Base-by-base conservation (phyloP, 441 rosid species). In the Euphorbia corollata region DNA sequence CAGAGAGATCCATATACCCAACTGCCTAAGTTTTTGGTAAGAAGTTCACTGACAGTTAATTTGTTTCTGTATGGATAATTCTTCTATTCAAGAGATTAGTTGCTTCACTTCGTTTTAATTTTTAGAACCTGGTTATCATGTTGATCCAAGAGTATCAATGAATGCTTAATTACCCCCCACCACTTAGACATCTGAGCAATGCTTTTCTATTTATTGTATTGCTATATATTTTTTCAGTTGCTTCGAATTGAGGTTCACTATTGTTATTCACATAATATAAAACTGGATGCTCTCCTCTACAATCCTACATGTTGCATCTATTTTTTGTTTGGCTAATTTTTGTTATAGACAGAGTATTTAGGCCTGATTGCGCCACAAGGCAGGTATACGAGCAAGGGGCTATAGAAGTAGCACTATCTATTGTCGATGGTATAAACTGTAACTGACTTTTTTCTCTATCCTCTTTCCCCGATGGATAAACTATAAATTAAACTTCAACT, bases 1-100 rank as follows among this genome's bases (percentile, higher is more conserved):
- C 93, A 2, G 98, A 94, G 64, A 80, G 98, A 61, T 90, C 96
- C 73, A 78, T 88, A 85, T 88, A 83, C 76, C 98, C 98, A 2
- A 72, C 90, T 67, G 83, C 86, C 41, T 92, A 90, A 64, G 73
- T 86, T 60, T 94, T 89, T 76, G 98, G 99, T 95, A 80, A 76
- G 83, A 71, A 18, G 38, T 34, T 34, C 38, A 34, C 2, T 8
- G 41, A 13, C 61, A n/a, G 67, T 65, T 19, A 54, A 27, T 30
- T 54, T 43, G 23, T 43, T 20, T 16, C 34, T 15, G 15, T 8
- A 36, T n/a, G 55, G 60, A 38, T 65, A 43, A 55, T 13, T 64
- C 59, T 30, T 39, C 38, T 27, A 18, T 39, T 22, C 20, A 20
- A 32, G 12, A n/a, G n/a, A n/a, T 20, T 22, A n/a, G 51, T 30